These are phyloP conservation scores for Meredithiella fracta DNA, from an alignment of 2,329 filamentous ascomycete genomes.

Conservation along the genomic window DNA sequence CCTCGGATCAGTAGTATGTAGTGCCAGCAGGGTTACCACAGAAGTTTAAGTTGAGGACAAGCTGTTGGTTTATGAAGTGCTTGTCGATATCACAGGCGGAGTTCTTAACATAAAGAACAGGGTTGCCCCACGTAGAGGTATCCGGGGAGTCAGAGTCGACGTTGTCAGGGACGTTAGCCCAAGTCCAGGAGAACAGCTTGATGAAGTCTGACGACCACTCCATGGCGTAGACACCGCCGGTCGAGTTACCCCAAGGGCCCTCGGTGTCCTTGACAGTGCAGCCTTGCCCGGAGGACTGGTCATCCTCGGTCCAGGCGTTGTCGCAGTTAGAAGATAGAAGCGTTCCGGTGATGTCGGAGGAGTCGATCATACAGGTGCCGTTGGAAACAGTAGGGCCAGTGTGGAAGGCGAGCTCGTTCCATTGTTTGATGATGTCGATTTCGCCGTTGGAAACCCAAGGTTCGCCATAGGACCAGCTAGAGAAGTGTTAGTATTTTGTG, in stretches of 20 bases:
- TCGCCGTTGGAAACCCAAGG: constrained; percentile 47
- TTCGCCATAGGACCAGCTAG: constrained; percentile 32
- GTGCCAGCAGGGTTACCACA: constrained; percentile 53
- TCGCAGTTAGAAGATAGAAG: constrained; percentile 26
- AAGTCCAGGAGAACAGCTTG: constrained; percentile 27
- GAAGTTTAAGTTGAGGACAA: constrained; percentile 60
- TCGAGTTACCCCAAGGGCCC: constrained; percentile 23
- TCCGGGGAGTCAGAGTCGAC: constrained; percentile 32
- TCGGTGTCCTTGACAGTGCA: constrained; percentile 26
- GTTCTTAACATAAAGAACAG: constrained; percentile 43
- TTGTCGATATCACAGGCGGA: constrained; percentile 43
- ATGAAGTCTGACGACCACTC: constrained; percentile 27
- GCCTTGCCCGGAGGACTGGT: constrained; percentile 22
- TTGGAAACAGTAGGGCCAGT: constrained; percentile 23
- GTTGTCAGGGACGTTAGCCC: constrained; percentile 21
- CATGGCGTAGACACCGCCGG: constrained; percentile 28
- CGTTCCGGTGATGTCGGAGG: constrained; percentile 20
- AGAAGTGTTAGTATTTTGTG: background rate
- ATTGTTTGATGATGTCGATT: constrained; percentile 52
- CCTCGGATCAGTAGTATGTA: constrained; percentile 18
- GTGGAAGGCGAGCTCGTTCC: constrained; percentile 46
- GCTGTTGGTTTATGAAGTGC: constrained; percentile 49
- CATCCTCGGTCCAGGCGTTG: constrained; percentile 18
- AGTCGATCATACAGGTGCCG: constrained; percentile 23
- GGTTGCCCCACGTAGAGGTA: constrained; percentile 47